phyloP scores from a whole-genome alignment of 495 filamentous ascomycete genomes.

The Hypoxylon intermedium region DNA sequence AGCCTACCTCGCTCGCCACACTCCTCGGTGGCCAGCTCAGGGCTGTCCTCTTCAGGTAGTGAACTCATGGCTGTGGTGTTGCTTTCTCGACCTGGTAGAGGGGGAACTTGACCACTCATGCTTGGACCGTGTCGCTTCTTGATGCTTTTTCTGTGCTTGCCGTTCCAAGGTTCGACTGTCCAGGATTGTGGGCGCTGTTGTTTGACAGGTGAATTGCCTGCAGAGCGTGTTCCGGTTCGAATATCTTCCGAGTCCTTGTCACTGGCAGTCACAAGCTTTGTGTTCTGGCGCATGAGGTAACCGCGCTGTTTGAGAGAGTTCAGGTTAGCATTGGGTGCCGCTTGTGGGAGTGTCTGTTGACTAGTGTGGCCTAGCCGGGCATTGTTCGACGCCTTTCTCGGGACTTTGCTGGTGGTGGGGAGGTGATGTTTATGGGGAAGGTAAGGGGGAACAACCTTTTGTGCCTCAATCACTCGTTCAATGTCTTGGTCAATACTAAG shows the following conservation, averaged over 20 bases:
- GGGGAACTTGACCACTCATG: constrained; percentile 70
- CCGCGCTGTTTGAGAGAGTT: constrained; percentile 77
- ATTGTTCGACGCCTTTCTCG: constrained; percentile 35
- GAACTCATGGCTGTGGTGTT: constrained; percentile 68
- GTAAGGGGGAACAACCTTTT: constrained; percentile 84
- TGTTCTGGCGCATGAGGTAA: constrained; percentile 98
- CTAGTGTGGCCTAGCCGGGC: constrained; percentile 5
- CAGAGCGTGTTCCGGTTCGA: constrained; percentile 63
- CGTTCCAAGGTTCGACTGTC: constrained; percentile 97
- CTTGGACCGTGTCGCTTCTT: constrained; percentile 60
- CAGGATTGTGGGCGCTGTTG: constrained; percentile 76
- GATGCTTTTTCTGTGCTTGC: constrained; percentile 69
- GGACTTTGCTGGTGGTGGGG: constrained; percentile 11
- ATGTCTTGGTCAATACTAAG: constrained; percentile 91
- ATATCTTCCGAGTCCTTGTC: constrained; percentile 63
- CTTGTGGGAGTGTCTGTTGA: not conserved
- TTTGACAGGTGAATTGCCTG: constrained; percentile 77
- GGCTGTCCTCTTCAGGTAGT: constrained; percentile 62
- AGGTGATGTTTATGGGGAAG: constrained; percentile 44
- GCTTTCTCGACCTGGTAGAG: constrained; percentile 87
- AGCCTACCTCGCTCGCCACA: constrained; percentile 88
- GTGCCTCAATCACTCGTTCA: constrained; percentile 91
- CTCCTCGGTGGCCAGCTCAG: constrained; percentile 68
- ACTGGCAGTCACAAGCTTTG: constrained; percentile 92
- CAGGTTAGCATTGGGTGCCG: constrained; percentile 63